phyloP scores from a whole-genome alignment of 2,329 filamentous ascomycete species.

The Tolypocladium paradoxum region DNA sequence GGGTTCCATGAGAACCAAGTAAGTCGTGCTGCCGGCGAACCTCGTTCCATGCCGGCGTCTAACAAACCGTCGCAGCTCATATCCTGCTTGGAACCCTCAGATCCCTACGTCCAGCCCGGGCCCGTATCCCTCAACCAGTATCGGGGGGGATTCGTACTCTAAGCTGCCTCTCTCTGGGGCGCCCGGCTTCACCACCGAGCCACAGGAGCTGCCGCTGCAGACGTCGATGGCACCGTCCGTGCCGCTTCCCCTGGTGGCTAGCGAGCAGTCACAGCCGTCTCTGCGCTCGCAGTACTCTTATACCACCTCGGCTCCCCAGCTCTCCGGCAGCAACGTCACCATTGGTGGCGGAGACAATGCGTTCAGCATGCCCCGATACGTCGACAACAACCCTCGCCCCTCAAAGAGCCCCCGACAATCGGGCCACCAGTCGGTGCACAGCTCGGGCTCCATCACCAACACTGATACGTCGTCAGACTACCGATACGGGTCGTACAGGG shows the following conservation, averaged over 20 bases:
- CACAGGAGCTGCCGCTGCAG: constrained; percentile 42
- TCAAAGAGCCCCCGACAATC: constrained; percentile 45
- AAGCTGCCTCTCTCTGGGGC: constrained; percentile 41
- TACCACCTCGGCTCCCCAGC: constrained; percentile 37
- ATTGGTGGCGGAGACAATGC: constrained; percentile 30
- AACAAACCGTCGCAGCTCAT: constrained; percentile 34
- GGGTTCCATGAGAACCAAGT: constrained; percentile 47
- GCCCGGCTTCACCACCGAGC: constrained; percentile 36
- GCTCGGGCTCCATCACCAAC: constrained; percentile 34
- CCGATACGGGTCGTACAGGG: constrained; percentile 38
- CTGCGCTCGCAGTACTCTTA: constrained; percentile 47
- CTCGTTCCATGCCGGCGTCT: constrained; percentile 5
- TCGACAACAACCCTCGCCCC: constrained; percentile 42
- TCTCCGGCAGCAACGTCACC: constrained; percentile 28
- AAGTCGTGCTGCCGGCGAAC: constrained; percentile 19
- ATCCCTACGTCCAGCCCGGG: constrained; percentile 34
- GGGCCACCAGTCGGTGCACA: constrained; percentile 43
- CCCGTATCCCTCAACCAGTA: constrained; percentile 38
- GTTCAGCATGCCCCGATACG: constrained; percentile 45
- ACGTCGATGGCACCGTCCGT: constrained; percentile 41
- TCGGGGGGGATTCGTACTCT: constrained; percentile 39
- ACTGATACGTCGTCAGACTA: constrained; percentile 41
- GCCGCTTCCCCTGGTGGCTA: constrained; percentile 37
- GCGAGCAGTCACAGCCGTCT: constrained; percentile 34
- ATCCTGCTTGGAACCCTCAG: constrained; percentile 46